Evolutionary conservation across 805 yeast species (phyloP).

Genomic region (Komagataella populi): DNA sequence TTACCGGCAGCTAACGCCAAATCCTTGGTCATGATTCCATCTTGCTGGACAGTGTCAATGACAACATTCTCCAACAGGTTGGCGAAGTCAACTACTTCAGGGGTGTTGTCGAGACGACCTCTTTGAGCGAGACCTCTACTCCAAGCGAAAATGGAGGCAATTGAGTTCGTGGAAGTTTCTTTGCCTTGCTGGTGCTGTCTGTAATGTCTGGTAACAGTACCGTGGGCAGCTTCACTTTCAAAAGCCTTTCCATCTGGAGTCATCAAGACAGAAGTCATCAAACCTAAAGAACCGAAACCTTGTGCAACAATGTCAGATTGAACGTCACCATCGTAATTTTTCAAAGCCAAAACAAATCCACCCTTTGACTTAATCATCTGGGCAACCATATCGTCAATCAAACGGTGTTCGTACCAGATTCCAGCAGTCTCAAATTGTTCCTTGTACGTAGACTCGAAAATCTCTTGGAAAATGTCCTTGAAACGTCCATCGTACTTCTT

Average conservation of each 20-base stretch:
- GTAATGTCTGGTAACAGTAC: slow-evolving; percentile 78
- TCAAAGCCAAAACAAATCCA: slow-evolving; percentile 69
- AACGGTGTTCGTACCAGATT: slow-evolving; percentile 66
- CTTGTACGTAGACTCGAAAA: slow-evolving; percentile 47
- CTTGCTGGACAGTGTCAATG: slow-evolving; percentile 57
- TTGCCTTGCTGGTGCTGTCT: slow-evolving; percentile 74
- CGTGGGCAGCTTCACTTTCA: slow-evolving; percentile 81
- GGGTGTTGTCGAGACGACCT: slow-evolving; percentile 63
- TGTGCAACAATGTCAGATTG: slow-evolving; percentile 80
- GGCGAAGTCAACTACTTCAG: slow-evolving; percentile 58
- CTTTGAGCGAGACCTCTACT: slow-evolving; percentile 74
- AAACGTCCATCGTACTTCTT: slow-evolving; percentile 76
- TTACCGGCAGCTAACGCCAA: slow-evolving; percentile 61
- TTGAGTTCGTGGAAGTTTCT: slow-evolving; percentile 75
- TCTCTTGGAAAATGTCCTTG: slow-evolving; percentile 63
- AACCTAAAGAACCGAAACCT: slow-evolving; percentile 74
- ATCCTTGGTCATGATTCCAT: slow-evolving; percentile 74
- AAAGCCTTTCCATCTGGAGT: slow-evolving; percentile 82
- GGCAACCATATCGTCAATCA: slow-evolving; percentile 82
- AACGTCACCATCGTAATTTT: slow-evolving; percentile 80
- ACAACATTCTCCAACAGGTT: slow-evolving; percentile 52
- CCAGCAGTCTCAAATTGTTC: slow-evolving; percentile 42
- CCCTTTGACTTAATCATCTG: slow-evolving; percentile 81
- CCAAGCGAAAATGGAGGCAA: slow-evolving; percentile 82
- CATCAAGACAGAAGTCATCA: slow-evolving; percentile 74